Conservation (phyloP, 2,329 filamentous ascomycete species). For the Cytospora paraplurivora region DNA sequence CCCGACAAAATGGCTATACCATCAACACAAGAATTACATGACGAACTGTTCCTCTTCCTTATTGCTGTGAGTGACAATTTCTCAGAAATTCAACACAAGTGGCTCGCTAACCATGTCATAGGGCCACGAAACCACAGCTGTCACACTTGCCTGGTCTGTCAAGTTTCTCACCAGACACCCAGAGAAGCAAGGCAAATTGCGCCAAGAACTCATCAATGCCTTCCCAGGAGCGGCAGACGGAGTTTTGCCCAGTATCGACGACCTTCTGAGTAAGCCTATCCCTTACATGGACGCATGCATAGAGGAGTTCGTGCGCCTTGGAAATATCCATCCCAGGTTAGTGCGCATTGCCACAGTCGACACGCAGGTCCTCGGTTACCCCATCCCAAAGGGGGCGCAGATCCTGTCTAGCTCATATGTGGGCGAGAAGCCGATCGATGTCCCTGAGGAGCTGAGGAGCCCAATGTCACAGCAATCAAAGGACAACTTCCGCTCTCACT, state of each 20-base stretch:
- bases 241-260: constrained; percentile 31
- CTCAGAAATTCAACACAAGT: not conserved
- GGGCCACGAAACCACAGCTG: constrained; percentile 48
- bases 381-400: constrained; percentile 45
- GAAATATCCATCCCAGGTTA: constrained; percentile 48
- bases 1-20: not conserved
- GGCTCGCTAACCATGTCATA: not conserved
- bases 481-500: not conserved
- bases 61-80: constrained; percentile 32
- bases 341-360: constrained; percentile 44
- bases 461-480: not conserved
- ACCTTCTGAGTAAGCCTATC: constrained; percentile 41
- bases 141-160: constrained; percentile 45
- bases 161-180: constrained; percentile 44
- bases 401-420: constrained; percentile 36
- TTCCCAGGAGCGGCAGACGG: constrained; percentile 35
- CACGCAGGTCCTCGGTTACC: constrained; percentile 43
- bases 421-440: not conserved
- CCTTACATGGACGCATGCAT: constrained; percentile 49
- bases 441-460: not conserved
- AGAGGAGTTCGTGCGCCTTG: constrained; percentile 48
- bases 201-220: constrained; percentile 39
- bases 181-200: constrained; percentile 43
- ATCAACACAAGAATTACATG: constrained; percentile 21
- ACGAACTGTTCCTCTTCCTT: constrained; percentile 46